Base-by-base conservation (phyloP, 116 monocot genomes). In the Posidonia oceanica region DNA sequence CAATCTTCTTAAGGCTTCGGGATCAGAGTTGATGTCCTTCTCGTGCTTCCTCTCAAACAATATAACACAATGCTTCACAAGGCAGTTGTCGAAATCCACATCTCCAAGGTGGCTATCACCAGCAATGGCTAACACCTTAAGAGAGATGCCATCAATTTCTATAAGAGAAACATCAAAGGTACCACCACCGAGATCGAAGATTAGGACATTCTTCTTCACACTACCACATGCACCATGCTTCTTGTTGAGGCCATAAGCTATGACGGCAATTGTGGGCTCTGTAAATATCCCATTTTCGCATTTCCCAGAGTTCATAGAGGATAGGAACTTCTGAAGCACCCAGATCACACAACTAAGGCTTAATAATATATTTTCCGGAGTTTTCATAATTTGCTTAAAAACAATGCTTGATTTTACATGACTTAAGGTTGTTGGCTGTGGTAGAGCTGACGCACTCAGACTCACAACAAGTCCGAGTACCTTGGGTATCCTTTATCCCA, bases 1-100 rank as follows among this genome's bases (percentile, higher is more conserved):
- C 63, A 83, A 66, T 75, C 78, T 86, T 7, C 80, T 77, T 15
- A 83, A 76, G n/a, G 86, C 86, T 1, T 78, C 75, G 61, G 61
- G 71, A 73, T 83, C 77, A 66, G 67, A 73, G 67, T 72, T 80
- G 75, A 83, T 83, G 78, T 86, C 83, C 75, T 83, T 83, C 16
- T 75, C 63, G 22, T 86, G 80, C 80, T 83, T 83, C 78, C 76
- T 80, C 71, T 80, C 75, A 75, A 86, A 78, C 65, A 80, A 23
- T 68, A 78, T 73, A 52, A 80, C 75, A 70, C 80, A 86, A 75
- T 86, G 80, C 23, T 86, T 78, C 86, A 83, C 58, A 0, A 70
- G 13, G 53, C 56, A 1, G 5, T 39, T 39, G 39, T 39, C 40
- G 58, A 70, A 70, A 16, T 70, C 58, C 17, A 57, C 58, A 7